Evolutionary conservation across 768 basidiomycete genomes (phyloP).

Genomic region (Cantharellus cinnabarinus): DNA sequence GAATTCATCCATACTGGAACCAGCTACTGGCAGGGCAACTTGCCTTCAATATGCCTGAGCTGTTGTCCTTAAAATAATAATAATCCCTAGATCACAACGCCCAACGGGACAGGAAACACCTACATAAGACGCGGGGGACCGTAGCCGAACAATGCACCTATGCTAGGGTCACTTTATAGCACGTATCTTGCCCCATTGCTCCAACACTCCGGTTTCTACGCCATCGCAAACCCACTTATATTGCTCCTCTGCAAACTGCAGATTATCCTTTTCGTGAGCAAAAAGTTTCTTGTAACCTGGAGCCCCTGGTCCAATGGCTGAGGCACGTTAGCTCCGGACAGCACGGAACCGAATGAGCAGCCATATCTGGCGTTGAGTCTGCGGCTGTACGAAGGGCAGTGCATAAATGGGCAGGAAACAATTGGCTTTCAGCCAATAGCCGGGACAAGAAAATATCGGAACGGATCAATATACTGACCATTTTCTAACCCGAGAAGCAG

Average conservation of each 20-base stretch:
- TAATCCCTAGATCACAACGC: neutral
- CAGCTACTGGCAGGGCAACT: too few relatives aligned
- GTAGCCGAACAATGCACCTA: neutral
- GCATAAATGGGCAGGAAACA: too few relatives aligned
- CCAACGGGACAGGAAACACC: too few relatives aligned
- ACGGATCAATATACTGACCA: slow-evolving; percentile 27
- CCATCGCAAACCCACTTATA: slow-evolving; percentile 71
- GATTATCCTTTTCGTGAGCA: slow-evolving; percentile 75
- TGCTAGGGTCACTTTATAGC: neutral
- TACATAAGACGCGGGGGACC: too few relatives aligned
- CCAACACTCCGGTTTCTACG: slow-evolving; percentile 57
- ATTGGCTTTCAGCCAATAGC: too few relatives aligned
- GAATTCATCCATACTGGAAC: too few relatives aligned
- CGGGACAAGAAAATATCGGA: too few relatives aligned
- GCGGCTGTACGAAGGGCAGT: slow-evolving; percentile 30
- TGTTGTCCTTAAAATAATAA: neutral
- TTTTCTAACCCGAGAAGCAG: slow-evolving; percentile 82
- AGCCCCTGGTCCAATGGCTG: slow-evolving; percentile 1
- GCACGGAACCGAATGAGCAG: slow-evolving; percentile 24
- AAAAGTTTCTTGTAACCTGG: slow-evolving; percentile 83
- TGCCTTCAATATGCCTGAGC: too few relatives aligned
- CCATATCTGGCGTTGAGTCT: slow-evolving; percentile 49
- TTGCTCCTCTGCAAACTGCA: slow-evolving; percentile 73
- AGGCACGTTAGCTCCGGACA: slow-evolving; percentile 20
- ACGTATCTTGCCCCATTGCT: slow-evolving; percentile 48